These are phyloP conservation scores for Globisporangium cederbergense DNA, from an alignment of 352 stramenopile genomes.

Conservation along the genomic window DNA sequence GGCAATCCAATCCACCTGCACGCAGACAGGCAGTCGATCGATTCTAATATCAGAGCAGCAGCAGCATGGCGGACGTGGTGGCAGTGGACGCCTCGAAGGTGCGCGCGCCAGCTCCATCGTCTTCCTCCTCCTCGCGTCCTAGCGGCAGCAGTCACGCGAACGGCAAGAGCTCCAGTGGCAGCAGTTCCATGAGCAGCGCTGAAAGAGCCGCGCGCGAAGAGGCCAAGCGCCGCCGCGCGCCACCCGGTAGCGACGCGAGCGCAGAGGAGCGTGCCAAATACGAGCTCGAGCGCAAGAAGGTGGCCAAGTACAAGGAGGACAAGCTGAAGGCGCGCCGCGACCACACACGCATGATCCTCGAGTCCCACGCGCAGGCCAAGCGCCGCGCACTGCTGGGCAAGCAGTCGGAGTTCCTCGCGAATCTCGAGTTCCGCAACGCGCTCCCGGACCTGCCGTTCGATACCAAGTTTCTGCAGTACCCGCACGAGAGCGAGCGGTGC, in stretches of 20 bases:
- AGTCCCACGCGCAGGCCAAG: constrained; percentile 83
- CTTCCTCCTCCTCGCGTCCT: constrained; percentile 13
- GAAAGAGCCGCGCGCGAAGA: constrained; percentile 30
- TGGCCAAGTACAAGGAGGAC: constrained; percentile 88
- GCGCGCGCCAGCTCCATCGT: constrained; percentile 15
- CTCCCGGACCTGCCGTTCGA: constrained; percentile 83
- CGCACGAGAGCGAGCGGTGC: constrained; percentile 70
- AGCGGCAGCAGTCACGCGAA: constrained; percentile 11
- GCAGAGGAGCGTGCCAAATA: constrained; percentile 74
- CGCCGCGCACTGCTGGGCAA: constrained; percentile 73
- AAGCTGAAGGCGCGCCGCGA: constrained; percentile 83
- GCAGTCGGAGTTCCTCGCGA: constrained; percentile 81
- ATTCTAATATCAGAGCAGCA: not conserved
- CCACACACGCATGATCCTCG: constrained; percentile 86
- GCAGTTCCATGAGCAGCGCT: constrained; percentile 6
- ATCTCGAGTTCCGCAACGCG: constrained; percentile 78
- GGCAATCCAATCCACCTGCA: not conserved
- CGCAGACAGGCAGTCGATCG: not conserved
- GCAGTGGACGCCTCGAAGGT: constrained; percentile 2
- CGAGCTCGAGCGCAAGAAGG: constrained; percentile 82
- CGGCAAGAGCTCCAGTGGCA: constrained; percentile 19
- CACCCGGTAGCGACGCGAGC: constrained; percentile 50
- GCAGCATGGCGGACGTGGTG: constrained; percentile 28
- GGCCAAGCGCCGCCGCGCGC: constrained; percentile 34
- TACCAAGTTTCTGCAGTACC: constrained; percentile 85